Evolutionary conservation across 805 yeast genomes (phyloP).

Genomic region (Priceomyces fermenticarens): DNA sequence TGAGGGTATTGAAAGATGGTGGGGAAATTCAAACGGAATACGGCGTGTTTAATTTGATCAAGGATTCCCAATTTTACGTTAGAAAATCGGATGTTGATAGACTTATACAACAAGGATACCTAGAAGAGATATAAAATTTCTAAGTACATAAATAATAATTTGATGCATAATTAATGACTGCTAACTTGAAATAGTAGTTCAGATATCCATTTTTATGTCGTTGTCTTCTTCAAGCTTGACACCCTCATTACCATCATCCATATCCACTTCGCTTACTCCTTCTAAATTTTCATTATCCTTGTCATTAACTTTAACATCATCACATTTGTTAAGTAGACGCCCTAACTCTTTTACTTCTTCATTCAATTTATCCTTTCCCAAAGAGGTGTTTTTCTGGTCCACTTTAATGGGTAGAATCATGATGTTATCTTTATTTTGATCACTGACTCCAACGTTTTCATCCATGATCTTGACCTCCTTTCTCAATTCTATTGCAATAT

Average conservation of each 20-base stretch:
- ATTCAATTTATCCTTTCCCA: slow-evolving; percentile 56
- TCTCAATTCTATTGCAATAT: slow-evolving; percentile 57
- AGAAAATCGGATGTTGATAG: slow-evolving; percentile 93
- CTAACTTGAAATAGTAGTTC: not conserved
- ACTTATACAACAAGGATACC: slow-evolving; percentile 87
- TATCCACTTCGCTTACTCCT: no score
- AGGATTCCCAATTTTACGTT: slow-evolving; percentile 92
- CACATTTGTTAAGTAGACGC: slow-evolving; percentile 1
- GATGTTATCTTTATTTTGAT: slow-evolving; percentile 40
- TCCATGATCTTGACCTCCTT: slow-evolving; percentile 66
- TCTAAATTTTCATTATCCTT: not conserved
- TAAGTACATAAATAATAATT: not conserved
- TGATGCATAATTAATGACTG: not conserved
- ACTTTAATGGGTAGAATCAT: slow-evolving; percentile 66
- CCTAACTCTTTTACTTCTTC: slow-evolving; percentile 36
- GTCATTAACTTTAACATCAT: not conserved
- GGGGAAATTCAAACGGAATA: slow-evolving; percentile 98
- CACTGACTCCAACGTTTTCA: slow-evolving; percentile 49
- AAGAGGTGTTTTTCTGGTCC: slow-evolving; percentile 67
- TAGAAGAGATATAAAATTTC: slow-evolving; percentile 58
- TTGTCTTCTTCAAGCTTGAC: slow-evolving; percentile 1
- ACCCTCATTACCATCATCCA: not conserved
- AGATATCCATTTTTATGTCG: slow-evolving; percentile 2
- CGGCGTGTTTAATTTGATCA: slow-evolving; percentile 89
- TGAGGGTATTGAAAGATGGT: slow-evolving; percentile 87